Evolutionary conservation across 208 protist species (phyloP).

Genomic region (Blechomonas ayalai): DNA sequence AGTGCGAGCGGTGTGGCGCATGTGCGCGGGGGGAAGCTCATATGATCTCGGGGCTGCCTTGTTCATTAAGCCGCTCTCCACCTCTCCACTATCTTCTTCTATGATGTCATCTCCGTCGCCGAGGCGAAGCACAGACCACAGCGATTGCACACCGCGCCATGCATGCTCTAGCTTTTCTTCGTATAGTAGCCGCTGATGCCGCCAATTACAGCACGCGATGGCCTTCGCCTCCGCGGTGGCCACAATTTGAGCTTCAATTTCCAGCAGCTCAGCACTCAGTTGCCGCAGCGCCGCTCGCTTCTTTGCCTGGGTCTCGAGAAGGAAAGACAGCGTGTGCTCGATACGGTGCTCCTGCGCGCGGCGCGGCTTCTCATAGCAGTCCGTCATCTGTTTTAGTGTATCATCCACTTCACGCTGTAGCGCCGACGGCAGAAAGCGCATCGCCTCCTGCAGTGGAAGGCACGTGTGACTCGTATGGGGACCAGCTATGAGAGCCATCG

Average conservation of each 20-base stretch:
- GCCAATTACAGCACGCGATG: constrained; percentile 47
- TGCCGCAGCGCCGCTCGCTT: constrained; percentile 26
- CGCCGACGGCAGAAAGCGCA: constrained; percentile 30
- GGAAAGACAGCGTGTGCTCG: constrained; percentile 12
- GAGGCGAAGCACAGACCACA: constrained; percentile 1
- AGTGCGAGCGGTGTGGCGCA: no score
- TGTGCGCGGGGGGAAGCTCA: no score
- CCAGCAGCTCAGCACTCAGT: constrained; percentile 20
- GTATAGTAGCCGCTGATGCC: constrained; percentile 20
- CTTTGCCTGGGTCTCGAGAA: constrained; percentile 13
- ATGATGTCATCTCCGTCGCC: background rate
- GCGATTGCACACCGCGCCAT: constrained; percentile 8
- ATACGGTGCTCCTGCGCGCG: constrained; percentile 25
- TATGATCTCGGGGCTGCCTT: no score
- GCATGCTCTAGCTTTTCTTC: constrained; percentile 10
- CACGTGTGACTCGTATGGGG: constrained; percentile 60
- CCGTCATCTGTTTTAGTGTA: constrained; percentile 17
- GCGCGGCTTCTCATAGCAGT: constrained; percentile 29
- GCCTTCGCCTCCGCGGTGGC: constrained; percentile 23
- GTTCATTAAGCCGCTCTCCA: no score
- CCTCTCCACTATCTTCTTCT: no score
- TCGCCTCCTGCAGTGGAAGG: constrained; percentile 35
- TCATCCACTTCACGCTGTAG: constrained; percentile 32
- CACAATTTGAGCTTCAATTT: constrained; percentile 30
- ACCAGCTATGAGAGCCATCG: constrained; percentile 48